Base-by-base conservation (phyloP, 331 rosid genomes). In the Malus hybrid region DNA sequence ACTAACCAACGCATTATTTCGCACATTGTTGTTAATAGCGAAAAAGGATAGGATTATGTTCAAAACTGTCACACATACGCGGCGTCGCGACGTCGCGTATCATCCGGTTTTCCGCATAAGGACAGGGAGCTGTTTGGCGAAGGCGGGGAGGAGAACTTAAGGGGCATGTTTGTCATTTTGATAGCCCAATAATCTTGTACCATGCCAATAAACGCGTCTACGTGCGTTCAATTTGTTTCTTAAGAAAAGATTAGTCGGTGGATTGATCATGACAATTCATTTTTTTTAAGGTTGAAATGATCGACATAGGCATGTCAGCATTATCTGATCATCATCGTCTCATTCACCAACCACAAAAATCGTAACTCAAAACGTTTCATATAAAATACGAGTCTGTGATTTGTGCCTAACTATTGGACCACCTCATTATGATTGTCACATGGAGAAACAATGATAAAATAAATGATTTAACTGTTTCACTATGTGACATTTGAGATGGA, bases 31-130 rank as follows among this genome's bases (percentile, higher is more conserved):
- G 6, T 20, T 3, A 22, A 27, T 67, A 6, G 18, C 10, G 22
- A 22, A 5, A 14, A 6, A 50, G 15, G 13, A 14, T 34, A 1
- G n/a, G 61, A 56, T 64, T 42, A 4, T 65, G 54, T 36, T 11
- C 6, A 42, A 76, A 6, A 27, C 4, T 12, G 14, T 5, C 7
- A 5, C 46, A 46, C 73, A 74, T 80, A 88, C 89, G 93, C 93
- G 93, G 93, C 91, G 77, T 73, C 57, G 3, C 24, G 77, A 18
- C 29, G 22, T 62, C 44, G 90, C 61, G 39, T 57, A 77, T 83
- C 84, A 78, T 19, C 18, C 31, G 55, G 2, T 19, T 72, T 57
- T 34, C 32, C 39, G 56, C 24, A 36, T 14, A 39, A 50, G 56
- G 56, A 50, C 56, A 15, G 1, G 56, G 56, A 6, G 1, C 0